These are phyloP conservation scores for Entoloma clypeatum DNA, from an alignment of 1,284 basidiomycete species.

Conservation along the genomic window DNA sequence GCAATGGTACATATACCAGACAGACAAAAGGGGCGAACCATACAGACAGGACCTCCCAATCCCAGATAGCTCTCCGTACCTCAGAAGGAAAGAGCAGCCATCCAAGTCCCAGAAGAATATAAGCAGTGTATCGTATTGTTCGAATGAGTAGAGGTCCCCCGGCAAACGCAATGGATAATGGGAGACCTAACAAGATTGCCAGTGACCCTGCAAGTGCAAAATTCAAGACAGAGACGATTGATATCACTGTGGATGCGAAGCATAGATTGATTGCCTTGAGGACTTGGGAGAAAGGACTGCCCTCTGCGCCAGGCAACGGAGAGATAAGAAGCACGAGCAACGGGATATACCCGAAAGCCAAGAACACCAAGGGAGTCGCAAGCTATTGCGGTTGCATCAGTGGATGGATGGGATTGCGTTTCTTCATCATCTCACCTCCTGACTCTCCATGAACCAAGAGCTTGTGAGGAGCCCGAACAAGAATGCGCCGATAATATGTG, in stretches of 20 bases:
- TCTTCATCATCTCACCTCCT: constrained; percentile 31
- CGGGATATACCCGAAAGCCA: constrained; percentile 28
- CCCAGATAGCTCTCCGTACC: constrained; percentile 49
- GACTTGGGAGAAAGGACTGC: constrained; percentile 39
- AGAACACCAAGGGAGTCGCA: constrained; percentile 28
- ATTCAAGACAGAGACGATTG: constrained; percentile 83
- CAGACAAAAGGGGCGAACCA: constrained; percentile 78
- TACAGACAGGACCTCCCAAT: constrained; percentile 68
- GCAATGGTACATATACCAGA: constrained; percentile 64
- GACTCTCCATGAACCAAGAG: constrained; percentile 37
- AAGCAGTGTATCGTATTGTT: constrained; percentile 39
- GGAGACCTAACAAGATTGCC: constrained; percentile 57
- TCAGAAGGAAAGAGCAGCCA: constrained; percentile 50
- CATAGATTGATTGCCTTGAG: constrained; percentile 74
- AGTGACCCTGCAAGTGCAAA: constrained; percentile 80
- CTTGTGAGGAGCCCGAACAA: constrained; percentile 46
- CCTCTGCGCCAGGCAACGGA: constrained; percentile 15
- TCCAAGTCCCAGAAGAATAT: constrained; percentile 48
- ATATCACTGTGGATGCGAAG: constrained; percentile 77
- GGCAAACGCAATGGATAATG: constrained; percentile 48
- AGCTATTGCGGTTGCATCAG: constrained; percentile 12
- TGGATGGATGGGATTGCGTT: constrained; percentile 2
- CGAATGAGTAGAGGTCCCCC: constrained; percentile 23
- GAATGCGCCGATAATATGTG: constrained; percentile 49
- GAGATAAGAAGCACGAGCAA: constrained; percentile 24